Conservation (phyloP, 192 early-diverging fungal genomes). For the Mortierella antarctica region DNA sequence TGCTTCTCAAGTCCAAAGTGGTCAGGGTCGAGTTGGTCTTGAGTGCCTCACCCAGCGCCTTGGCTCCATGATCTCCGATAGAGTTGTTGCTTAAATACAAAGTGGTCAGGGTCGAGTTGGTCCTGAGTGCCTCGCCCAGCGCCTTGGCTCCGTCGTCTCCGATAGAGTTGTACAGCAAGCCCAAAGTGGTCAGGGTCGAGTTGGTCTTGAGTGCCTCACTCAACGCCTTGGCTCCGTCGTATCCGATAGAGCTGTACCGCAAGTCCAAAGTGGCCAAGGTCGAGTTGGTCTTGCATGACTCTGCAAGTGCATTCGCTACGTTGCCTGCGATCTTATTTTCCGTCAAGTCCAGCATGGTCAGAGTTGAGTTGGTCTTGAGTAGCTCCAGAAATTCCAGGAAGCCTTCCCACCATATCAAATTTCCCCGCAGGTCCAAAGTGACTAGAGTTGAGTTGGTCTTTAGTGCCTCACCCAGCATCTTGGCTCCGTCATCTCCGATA, state of each 20-base stretch:
- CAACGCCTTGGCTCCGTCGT: too few relatives aligned
- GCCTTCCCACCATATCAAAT: not conserved
- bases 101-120: not conserved
- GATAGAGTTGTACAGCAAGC: not conserved
- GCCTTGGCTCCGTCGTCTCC: not conserved
- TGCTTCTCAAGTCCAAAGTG: not conserved
- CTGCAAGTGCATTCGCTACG: constrained; percentile 7
- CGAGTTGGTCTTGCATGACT: constrained; percentile 10
- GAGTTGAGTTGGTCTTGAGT: constrained; percentile 17
- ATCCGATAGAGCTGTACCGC: too few relatives aligned
- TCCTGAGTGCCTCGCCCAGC: constrained; percentile 5
- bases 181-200: too few relatives aligned
- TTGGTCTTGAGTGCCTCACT: too few relatives aligned
- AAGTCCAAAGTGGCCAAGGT: not conserved
- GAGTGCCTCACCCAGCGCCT: constrained; percentile 10
- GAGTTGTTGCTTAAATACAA: not conserved
- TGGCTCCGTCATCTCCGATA: constrained; percentile 6
- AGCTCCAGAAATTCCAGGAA: not conserved
- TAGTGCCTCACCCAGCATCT: constrained; percentile 9
- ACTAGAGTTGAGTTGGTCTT: constrained; percentile 4
- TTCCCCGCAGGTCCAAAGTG: constrained; percentile 3
- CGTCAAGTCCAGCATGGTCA: constrained; percentile 7
- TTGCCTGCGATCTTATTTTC: not conserved
- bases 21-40: constrained; percentile 16
- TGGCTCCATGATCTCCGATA: constrained; percentile 8